Base-by-base conservation (phyloP, 257 asterid genomes). In the Haberlea rhodopensis region DNA sequence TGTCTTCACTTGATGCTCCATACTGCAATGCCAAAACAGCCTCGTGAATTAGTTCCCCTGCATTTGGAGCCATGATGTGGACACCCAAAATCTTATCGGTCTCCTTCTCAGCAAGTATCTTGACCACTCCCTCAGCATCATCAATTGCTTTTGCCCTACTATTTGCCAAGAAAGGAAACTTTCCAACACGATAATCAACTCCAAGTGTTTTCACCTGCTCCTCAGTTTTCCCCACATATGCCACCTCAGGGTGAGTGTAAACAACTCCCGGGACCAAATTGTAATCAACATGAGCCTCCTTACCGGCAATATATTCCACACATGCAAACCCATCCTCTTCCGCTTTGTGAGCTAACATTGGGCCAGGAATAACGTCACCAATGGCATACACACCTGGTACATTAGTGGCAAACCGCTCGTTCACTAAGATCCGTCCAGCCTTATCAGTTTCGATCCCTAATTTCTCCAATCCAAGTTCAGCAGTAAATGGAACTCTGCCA, bases 311-410 rank as follows among this genome's bases (percentile, higher is more conserved):
- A 67, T 65, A 90, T 49, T 94, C 99, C 13, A 87, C 99, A 10
- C 99, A 92, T 0, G 99, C 99, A 40, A 92, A 86, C 5, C 99
- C 99, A 31, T 92, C 99, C 62, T 92, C 99, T 69, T 92, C 99
- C 1, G 99, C 99, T 76, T 94, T 94, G 87, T 94, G 99, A 46
- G 99, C 99, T 87, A 92, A 67, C 99, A 94, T 94, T 2, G 96
- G 97, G 16, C 97, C 99, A 1, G 99, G 97, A 71, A 94, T 90
- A 22, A 90, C 97, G 74, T 94, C 97, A 37, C 99, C 99, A 32
- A 94, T 94, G 13, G 97, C 97, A 20, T 65, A 78, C 32, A 94
- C 96, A 0, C 99, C 91, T 0, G 79, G 66, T 1, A 90, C 88
- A 23, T 82, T 94, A 5, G 92, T 73, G 73, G 90, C 82, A 57